Base-by-base conservation (phyloP, 106 monocot species). In the Iris macrosiphon region DNA sequence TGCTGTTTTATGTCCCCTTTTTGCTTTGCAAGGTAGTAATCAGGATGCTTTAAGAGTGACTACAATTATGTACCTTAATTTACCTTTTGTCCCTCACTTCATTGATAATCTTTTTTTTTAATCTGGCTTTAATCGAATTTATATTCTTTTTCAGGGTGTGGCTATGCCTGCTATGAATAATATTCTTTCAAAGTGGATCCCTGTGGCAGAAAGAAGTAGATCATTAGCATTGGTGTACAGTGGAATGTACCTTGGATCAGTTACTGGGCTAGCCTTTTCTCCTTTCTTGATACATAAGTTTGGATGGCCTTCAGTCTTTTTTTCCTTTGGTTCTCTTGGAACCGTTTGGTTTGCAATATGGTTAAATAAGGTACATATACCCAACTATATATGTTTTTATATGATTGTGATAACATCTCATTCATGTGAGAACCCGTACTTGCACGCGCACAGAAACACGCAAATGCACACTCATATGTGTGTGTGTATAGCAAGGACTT, bases 91-190 rank as follows among this genome's bases (percentile, higher is more conserved):
- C 32, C 32, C 14, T 12, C 15, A 18, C 22, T 40, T 5, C n/a
- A 33, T 59, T 16, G 10, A 59, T 59, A 43, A 21, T 33, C 14
- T 1, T 18, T 10, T 52, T 53, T 53, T 1, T 33, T 19, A 9
- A 7, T 47, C 17, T 40, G 14, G 16, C 34, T 65, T 0, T 23
- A 31, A 6, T 9, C 29, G 20, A 28, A 3, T 3, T n/a, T n/a
- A 4, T 40, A 2, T 52, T 15, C 19, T 27, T 41, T 35, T 52
- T 37, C 73, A 86, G 92, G 92, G 92, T n/a, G 92, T 92, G 67
- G 92, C 92, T 14, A 92, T 92, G 92, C 92, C 92, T 47, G 92
- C 87, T 42, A 92, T 92, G 92, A 92, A 83, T 65, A 92, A 83
- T 55, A 92, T 92, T 56, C 71, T 92, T 12, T 92, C 92, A 13